phyloP scores from a whole-genome alignment of 345 rosid genomes.

The Salix arbutifolia region DNA sequence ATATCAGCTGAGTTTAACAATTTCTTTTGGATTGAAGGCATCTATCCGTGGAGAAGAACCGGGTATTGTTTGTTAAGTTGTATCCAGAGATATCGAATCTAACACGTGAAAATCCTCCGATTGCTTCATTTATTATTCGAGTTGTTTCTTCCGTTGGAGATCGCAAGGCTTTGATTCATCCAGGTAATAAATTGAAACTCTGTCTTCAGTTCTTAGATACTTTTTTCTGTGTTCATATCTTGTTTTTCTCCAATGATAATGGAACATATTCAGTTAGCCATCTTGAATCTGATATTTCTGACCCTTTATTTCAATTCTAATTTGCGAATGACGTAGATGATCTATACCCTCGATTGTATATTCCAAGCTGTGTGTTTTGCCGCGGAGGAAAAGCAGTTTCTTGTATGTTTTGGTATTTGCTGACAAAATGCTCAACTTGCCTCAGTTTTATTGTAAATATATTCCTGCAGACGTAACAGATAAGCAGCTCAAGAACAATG shows the following conservation, averaged over 20 bases:
- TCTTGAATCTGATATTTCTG: not conserved
- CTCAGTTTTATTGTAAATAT: not conserved
- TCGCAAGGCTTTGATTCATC: slow-evolving; percentile 74
- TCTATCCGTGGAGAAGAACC: slow-evolving; percentile 80
- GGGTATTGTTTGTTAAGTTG: slow-evolving; percentile 58
- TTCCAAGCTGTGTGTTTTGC: not conserved
- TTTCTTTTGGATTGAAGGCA: slow-evolving; percentile 53
- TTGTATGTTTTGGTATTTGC: not conserved
- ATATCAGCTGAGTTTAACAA: not conserved
- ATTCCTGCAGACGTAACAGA: slow-evolving; percentile 60
- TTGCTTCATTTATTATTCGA: slow-evolving; percentile 76
- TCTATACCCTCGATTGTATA: not conserved
- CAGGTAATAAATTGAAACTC: slow-evolving; percentile 42
- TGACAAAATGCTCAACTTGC: not conserved
- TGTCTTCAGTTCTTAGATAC: not conserved
- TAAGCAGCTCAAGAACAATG: slow-evolving; percentile 64
- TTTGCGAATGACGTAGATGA: no score
- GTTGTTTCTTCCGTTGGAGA: slow-evolving; percentile 64
- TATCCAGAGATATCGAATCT: slow-evolving; percentile 75
- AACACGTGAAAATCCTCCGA: slow-evolving; percentile 74
- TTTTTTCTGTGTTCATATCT: not conserved
- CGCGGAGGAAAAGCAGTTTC: not conserved
- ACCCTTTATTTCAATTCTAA: no score
- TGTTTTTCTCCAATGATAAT: not conserved
- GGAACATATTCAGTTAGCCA: not conserved